Evolutionary conservation across 768 basidiomycete genomes (phyloP).

Genomic region (Lactifluus subvellereus): DNA sequence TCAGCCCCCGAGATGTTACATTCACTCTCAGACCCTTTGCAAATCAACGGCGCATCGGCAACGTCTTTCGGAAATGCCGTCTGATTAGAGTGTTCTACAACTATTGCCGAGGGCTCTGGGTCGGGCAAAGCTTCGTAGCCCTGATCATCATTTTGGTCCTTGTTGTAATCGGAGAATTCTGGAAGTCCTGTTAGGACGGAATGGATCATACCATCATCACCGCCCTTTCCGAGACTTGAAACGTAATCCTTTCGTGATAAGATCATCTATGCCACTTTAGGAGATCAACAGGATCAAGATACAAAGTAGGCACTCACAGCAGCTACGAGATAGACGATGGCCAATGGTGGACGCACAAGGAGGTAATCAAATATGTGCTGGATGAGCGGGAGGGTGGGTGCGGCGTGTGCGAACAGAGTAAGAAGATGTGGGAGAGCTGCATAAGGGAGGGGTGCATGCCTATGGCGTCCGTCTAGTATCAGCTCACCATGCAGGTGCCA

Average conservation of each 20-base stretch:
- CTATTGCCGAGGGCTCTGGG: not conserved
- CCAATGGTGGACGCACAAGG: constrained; percentile 74
- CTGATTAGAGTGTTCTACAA: not conserved
- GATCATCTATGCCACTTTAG: constrained; percentile 47
- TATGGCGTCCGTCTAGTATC: constrained; percentile 27
- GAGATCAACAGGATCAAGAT: not conserved
- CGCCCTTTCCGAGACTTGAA: constrained; percentile 52
- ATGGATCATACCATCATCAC: constrained; percentile 80
- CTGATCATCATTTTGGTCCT: constrained; percentile 6
- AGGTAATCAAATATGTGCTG: constrained; percentile 92
- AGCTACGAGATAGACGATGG: constrained; percentile 74
- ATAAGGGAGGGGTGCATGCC: constrained; percentile 76
- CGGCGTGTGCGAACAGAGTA: constrained; percentile 88
- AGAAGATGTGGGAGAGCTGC: constrained; percentile 86
- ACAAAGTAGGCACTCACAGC: constrained; percentile 50
- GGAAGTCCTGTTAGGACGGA: constrained; percentile 64
- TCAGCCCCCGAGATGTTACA: not conserved
- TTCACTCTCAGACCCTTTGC: not conserved
- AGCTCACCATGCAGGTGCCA: not conserved
- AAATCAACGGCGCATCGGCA: not conserved
- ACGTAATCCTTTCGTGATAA: constrained; percentile 68
- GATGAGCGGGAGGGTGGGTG: constrained; percentile 82
- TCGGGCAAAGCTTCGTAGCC: not conserved
- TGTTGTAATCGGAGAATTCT: constrained; percentile 43
- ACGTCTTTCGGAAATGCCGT: not conserved